Percentiles rank a stretch among this genome's conserved stretches.
phyloP scores from a whole-genome alignment of 202 grass and related monocot species.

The Zoysia matrella region DNA sequence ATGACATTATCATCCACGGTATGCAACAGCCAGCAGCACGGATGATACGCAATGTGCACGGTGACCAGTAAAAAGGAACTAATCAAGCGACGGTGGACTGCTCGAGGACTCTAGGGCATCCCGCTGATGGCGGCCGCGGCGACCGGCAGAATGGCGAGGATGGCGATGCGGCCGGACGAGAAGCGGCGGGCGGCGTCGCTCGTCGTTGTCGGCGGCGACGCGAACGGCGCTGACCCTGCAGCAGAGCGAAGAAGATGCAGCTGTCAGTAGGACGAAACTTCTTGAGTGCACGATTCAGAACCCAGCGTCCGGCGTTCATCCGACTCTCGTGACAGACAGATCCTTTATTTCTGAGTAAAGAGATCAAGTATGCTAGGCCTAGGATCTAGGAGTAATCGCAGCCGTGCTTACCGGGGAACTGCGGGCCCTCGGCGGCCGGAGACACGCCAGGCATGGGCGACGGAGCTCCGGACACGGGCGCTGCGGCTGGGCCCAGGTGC shows the following conservation, averaged over 20 bases:
- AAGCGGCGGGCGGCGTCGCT: slow-evolving; percentile 14
- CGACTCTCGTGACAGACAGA: no score
- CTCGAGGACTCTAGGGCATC: slow-evolving; percentile 18
- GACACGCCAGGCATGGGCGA: slow-evolving; percentile 26
- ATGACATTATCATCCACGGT: not conserved
- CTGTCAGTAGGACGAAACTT: no score
- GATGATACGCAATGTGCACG: not conserved
- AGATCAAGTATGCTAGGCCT: no score
- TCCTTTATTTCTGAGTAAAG: no score
- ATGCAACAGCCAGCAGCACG: not conserved
- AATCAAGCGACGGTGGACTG: not conserved
- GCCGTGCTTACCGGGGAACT: slow-evolving; percentile 45
- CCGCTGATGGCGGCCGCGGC: slow-evolving; percentile 7
- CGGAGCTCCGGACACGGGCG: slow-evolving; percentile 15
- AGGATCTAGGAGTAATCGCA: no score
- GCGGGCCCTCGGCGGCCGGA: slow-evolving; percentile 34
- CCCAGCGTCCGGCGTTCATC: no score
- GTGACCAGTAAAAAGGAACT: not conserved
- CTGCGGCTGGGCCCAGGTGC: slow-evolving; percentile 40
- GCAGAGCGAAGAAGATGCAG: no score
- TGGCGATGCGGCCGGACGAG: not conserved
- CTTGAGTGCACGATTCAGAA: no score
- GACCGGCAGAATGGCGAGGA: slow-evolving; percentile 33
- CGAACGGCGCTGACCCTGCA: slow-evolving; percentile 39
- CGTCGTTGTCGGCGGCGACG: slow-evolving; percentile 39